phyloP scores from a whole-genome alignment of 2,329 filamentous ascomycete species.

The Pseudogymnoascus sp. region DNA sequence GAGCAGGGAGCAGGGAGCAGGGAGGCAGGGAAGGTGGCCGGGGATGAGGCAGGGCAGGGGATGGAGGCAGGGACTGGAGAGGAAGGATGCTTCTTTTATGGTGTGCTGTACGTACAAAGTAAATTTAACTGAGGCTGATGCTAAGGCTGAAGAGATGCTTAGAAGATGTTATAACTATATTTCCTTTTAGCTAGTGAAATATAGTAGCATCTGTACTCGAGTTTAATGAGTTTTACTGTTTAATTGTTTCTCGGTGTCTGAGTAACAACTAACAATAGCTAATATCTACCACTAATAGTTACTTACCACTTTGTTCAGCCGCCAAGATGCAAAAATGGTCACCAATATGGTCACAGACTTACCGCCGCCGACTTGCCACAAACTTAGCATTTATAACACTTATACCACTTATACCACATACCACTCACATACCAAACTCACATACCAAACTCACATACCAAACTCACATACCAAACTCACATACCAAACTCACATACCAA shows the following conservation, averaged over 20 bases:
- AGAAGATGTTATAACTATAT: not conserved
- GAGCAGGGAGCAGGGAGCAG: not conserved
- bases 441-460: not conserved
- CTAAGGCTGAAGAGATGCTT: not conserved
- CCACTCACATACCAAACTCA: not conserved
- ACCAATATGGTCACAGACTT: not conserved
- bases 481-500: not conserved
- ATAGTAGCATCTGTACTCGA: not conserved
- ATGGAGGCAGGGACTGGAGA: not conserved
- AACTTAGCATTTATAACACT: not conserved
- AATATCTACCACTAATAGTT: not conserved
- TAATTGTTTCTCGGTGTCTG: not conserved
- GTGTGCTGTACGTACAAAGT: not conserved
- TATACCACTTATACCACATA: not conserved
- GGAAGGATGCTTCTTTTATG: not conserved
- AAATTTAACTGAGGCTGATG: not conserved
- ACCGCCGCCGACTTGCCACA: not conserved
- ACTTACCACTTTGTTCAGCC: not conserved
- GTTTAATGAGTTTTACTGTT: not conserved
- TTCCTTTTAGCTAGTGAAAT: not conserved
- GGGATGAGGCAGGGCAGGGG: not conserved
- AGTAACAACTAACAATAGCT: not conserved
- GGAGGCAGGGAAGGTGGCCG: not conserved
- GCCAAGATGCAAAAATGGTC: not conserved
- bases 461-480: not conserved